Conservation (phyloP, 148 eudicot species). For the Rhododendron molle region DNA sequence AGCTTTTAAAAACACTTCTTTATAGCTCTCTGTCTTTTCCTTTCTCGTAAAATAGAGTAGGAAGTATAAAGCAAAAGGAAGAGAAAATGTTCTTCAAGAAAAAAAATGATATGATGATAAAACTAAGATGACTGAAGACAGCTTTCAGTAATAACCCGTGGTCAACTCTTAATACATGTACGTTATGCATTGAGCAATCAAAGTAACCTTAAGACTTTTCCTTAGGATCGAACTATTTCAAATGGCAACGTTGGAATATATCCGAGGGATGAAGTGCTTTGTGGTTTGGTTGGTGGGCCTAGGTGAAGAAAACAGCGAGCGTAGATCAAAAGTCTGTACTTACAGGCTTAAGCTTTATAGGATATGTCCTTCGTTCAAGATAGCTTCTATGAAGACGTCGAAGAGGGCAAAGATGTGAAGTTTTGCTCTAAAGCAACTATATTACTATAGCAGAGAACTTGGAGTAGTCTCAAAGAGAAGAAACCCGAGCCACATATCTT, state of each 20-base stretch:
- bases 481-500: neutral
- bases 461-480: neutral
- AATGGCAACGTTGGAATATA: neutral
- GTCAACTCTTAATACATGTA: neutral
- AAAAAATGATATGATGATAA: neutral
- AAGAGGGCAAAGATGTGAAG: neutral
- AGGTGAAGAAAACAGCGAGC: neutral
- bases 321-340: neutral
- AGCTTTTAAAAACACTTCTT: neutral
- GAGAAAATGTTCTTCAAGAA: neutral
- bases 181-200: neutral
- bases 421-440: neutral
- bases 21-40: neutral
- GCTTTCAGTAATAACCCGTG: neutral
- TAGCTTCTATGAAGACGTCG: no score
- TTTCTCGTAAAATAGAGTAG: neutral
- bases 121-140: neutral
- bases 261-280: neutral
- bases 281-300: neutral
- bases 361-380: neutral
- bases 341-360: neutral
- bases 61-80: neutral
- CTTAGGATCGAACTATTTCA: neutral
- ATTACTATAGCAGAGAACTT: neutral
- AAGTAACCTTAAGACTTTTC: neutral